Base-by-base conservation (phyloP, 805 yeast species). In the Pichia kluyveri region DNA sequence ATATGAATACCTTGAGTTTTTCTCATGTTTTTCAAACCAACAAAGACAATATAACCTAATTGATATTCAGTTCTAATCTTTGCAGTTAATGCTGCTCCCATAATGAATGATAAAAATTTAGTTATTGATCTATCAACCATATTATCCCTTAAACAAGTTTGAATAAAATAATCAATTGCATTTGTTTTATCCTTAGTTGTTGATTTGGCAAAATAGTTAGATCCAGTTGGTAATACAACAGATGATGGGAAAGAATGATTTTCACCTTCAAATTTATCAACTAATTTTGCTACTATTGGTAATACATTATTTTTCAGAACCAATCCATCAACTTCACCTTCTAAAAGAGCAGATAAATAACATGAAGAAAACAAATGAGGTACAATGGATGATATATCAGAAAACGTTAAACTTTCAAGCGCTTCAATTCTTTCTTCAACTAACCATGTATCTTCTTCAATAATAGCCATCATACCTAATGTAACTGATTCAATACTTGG, bases 1-100 rank as follows among this genome's bases (percentile, higher is more conserved):
- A 84, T 62, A 54, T 79, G 82, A 4, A 83, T 50, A 1, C 91
- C 91, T 32, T 75, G 60, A 0, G 81, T 73, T 23, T 71, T 68
- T 46, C 80, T 66, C 30, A 77, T 60, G 0, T 74, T 55, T 50
- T 85, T 64, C 27, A 72, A 47, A 0, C 88, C 88, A 19, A 81
- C 76, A n/a, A 73, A 54, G 0, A 82, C 77, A 6, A 73, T 69
- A 57, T 84, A 84, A 0, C 87, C 90, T 47, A 84, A 60, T 52
- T 79, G 84, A 49, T 71, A 72, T 54, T 72, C 73, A 18, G 70
- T 71, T 51, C 90, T 63, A 17, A 83, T 60, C 42, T 75, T 80
- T 3, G 71, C 65, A 1, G 67, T 61, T 18, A 77, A 65, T 1
- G 71, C 62, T 8, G 68, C 52, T 0, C 77, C 67, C 54, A 83